Evolutionary conservation across 345 rosid genomes (phyloP).

Genomic region (Cardamine resedifolia): DNA sequence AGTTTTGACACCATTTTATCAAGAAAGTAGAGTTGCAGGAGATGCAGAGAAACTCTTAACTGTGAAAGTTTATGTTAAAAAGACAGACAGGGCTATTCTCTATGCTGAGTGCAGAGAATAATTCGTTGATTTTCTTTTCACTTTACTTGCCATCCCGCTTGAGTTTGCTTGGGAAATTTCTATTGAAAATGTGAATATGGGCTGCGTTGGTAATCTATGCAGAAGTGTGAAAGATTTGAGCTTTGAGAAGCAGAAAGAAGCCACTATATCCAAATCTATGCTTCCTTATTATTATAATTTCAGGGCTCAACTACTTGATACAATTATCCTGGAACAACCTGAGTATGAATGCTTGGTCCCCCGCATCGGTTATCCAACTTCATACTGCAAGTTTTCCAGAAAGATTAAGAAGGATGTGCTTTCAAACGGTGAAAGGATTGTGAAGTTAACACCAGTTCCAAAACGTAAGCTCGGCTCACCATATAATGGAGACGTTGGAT

Average conservation of each 20-base stretch:
- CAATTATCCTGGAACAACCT: background rate
- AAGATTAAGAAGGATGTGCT: background rate
- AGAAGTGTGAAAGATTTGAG: background rate
- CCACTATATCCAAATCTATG: background rate
- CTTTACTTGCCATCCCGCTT: too few relatives aligned
- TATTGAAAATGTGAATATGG: too few relatives aligned
- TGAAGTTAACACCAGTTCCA: background rate
- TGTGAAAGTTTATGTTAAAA: too few relatives aligned
- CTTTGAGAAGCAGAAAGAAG: background rate
- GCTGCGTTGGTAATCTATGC: too few relatives aligned
- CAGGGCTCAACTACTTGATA: background rate
- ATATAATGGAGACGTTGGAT: background rate
- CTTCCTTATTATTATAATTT: background rate
- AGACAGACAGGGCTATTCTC: too few relatives aligned
- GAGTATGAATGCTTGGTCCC: constrained; percentile 6
- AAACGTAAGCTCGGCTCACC: too few relatives aligned
- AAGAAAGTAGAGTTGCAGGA: background rate
- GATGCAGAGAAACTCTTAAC: background rate
- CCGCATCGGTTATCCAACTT: fast-evolving
- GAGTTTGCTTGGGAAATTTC: too few relatives aligned
- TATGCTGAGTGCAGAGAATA: too few relatives aligned
- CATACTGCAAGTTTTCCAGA: background rate
- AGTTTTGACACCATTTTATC: background rate
- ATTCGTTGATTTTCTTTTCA: too few relatives aligned
- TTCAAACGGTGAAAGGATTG: background rate